Base-by-base conservation (phyloP, 2,329 filamentous ascomycete species). In the Beauveria rudraprayagi region DNA sequence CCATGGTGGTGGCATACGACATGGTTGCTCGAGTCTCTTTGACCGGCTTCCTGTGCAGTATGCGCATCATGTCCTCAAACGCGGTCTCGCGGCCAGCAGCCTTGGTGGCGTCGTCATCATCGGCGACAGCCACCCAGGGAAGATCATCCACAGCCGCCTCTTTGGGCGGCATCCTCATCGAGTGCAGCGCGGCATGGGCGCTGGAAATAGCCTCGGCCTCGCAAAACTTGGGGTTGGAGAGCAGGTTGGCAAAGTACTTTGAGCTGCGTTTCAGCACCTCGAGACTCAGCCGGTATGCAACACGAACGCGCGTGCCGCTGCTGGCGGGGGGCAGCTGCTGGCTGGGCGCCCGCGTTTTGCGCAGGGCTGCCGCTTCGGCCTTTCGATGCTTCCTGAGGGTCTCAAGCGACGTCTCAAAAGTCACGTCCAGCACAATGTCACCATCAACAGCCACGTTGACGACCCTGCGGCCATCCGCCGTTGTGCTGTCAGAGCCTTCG, bases 91-190 rank as follows among this genome's bases (percentile, higher is more conserved):
- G 81, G 8, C 81, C 79, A 11, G 83, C 79, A 1, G 78, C 75
- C 40, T 79, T 80, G 55, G 87, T 89, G 24, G 86, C 87, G 63
- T 86, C 82, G 63, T 90, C 89, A 63, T 91, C 83, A 67, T 91
- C 85, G 2, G 80, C 75, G 67, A 92, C 87, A 48, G 74, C 67
- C 59, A 92, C 78, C 69, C 79, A 77, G 2, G 89, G 88, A n/a
- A 92, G 77, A 37, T 83, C 78, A 1, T 71, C 65, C 9, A 74
- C 66, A 10, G 78, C 76, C 2, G 80, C 78, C 50, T 83, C 78
- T 17, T 72, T 73, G 1, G 85, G 77, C 48, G 75, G 76, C 28
- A 81, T 67, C 56, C 80, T 77, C 26, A 73, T 70, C 9, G 78
- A 67, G 3, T 75, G 72, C 17, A 91, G 76, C 3, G 73, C 71